phyloP scores from a whole-genome alignment of 306 rosid species.

The Cucurbita ficifolia region DNA sequence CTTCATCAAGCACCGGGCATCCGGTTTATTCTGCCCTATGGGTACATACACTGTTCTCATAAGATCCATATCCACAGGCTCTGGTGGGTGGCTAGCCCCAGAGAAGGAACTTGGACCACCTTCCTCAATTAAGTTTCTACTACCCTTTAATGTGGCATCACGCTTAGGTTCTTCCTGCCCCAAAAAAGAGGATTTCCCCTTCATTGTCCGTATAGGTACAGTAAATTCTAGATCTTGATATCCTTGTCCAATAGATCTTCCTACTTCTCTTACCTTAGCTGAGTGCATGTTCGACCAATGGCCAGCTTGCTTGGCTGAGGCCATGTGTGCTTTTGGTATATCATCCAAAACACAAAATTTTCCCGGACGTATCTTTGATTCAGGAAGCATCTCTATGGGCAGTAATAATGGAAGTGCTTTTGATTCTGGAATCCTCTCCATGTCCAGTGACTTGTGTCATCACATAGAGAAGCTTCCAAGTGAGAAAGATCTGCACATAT shows the following conservation, averaged over 20 bases:
- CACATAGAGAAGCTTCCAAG: slow-evolving; percentile 22
- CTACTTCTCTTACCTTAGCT: slow-evolving; percentile 35
- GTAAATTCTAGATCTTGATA: slow-evolving; percentile 28
- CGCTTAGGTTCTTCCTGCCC: slow-evolving; percentile 37
- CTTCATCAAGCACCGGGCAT: slow-evolving; percentile 61
- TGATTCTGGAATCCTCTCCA: slow-evolving; percentile 72
- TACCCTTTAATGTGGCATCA: slow-evolving; percentile 40
- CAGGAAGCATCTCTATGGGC: slow-evolving; percentile 21
- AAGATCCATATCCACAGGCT: slow-evolving; percentile 84
- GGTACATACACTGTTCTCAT: slow-evolving; percentile 77
- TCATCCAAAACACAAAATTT: not conserved
- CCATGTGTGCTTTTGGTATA: slow-evolving; percentile 17
- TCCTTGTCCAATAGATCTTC: slow-evolving; percentile 19
- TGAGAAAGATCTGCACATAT: slow-evolving; percentile 33
- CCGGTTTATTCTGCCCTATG: slow-evolving; percentile 55
- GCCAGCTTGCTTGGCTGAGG: slow-evolving; percentile 39
- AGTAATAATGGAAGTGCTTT: slow-evolving; percentile 37
- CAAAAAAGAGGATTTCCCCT: slow-evolving; percentile 47
- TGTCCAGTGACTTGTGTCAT: slow-evolving; percentile 26
- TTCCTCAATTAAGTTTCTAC: slow-evolving; percentile 45
- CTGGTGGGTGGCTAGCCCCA: slow-evolving; percentile 98
- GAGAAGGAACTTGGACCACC: slow-evolving; percentile 59
- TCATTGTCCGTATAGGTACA: slow-evolving; percentile 29
- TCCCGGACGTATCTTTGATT: not conserved
- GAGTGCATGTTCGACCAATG: slow-evolving; percentile 42